Conservation (phyloP, 106 monocot genomes). For the Dioscorea zingiberensis region DNA sequence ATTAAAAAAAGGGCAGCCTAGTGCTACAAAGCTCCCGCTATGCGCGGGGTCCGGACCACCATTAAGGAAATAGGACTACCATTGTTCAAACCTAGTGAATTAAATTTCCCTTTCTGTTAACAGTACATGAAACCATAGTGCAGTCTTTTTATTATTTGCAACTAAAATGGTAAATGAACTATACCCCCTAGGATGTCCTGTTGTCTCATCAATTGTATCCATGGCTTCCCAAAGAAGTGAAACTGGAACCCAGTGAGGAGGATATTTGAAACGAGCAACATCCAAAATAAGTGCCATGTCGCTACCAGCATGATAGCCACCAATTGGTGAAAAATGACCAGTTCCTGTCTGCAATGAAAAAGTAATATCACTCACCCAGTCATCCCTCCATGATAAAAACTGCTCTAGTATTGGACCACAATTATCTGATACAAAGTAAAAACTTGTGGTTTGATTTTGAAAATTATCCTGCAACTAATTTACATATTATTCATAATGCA, state of each 20-base stretch:
- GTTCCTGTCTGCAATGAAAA: conserved; percentile 67
- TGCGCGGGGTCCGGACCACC: too few relatives aligned
- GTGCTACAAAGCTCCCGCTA: too few relatives aligned
- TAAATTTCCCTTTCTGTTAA: neutral
- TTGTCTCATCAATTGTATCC: conserved; percentile 68
- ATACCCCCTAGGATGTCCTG: conserved; percentile 79
- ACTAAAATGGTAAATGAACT: neutral
- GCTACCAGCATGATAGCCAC: conserved; percentile 86
- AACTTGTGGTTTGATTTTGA: too few relatives aligned
- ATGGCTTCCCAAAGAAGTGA: conserved; percentile 96
- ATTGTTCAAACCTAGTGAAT: too few relatives aligned
- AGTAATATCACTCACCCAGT: neutral
- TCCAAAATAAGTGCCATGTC: conserved; percentile 96
- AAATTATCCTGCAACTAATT: too few relatives aligned
- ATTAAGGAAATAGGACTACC: too few relatives aligned
- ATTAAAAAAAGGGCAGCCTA: too few relatives aligned
- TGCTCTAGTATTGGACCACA: too few relatives aligned
- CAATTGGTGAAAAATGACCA: conserved; percentile 98
- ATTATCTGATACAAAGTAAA: too few relatives aligned
- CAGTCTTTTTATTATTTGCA: too few relatives aligned
- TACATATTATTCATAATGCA: too few relatives aligned
- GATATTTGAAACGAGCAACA: conserved; percentile 98
- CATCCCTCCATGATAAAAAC: too few relatives aligned
- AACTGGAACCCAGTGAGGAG: conserved; percentile 96
- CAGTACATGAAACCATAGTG: neutral